A percentile compares a stretch with the other conserved stretches of the same genome.
Conservation (phyloP, 306 rosid species). For the Quercus dentata region DNA sequence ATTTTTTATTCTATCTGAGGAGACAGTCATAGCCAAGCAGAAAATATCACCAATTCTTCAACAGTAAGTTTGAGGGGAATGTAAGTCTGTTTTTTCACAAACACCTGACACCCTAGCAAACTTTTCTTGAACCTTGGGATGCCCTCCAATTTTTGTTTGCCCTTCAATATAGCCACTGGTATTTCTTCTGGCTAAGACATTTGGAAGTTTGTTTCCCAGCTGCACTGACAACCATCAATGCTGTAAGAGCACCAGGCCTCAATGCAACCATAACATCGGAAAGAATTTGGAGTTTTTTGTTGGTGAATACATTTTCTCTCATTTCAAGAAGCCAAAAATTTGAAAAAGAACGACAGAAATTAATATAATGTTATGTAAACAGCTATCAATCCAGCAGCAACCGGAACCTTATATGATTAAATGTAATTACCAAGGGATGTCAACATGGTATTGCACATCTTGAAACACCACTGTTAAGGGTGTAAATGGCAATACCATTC, state of each 20-base stretch:
- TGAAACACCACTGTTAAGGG: constrained; percentile 38
- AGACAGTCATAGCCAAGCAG: constrained; percentile 1
- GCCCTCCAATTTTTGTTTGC: not conserved
- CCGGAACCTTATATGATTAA: not conserved
- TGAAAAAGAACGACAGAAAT: not conserved
- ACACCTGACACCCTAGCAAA: constrained; percentile 3
- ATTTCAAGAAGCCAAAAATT: constrained; percentile 26
- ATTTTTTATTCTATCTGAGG: not conserved
- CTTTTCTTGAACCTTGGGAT: not conserved
- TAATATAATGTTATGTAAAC: not conserved
- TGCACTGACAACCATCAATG: constrained; percentile 2
- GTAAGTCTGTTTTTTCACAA: not conserved
- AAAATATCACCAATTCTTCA: not conserved
- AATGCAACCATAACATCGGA: not conserved
- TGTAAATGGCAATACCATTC: constrained; percentile 37
- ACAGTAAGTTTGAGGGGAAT: not conserved
- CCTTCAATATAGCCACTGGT: not conserved
- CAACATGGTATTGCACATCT: constrained; percentile 42
- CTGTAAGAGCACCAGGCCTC: not conserved
- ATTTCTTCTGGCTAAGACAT: not conserved
- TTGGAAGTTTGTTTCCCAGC: not conserved
- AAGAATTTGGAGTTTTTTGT: constrained; percentile 10
- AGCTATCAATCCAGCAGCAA: no score
- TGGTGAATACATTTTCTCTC: constrained; percentile 26
- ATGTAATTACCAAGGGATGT: constrained; percentile 35